Conservation (phyloP, 305 asterid species). For the Caryopteris hybrid region DNA sequence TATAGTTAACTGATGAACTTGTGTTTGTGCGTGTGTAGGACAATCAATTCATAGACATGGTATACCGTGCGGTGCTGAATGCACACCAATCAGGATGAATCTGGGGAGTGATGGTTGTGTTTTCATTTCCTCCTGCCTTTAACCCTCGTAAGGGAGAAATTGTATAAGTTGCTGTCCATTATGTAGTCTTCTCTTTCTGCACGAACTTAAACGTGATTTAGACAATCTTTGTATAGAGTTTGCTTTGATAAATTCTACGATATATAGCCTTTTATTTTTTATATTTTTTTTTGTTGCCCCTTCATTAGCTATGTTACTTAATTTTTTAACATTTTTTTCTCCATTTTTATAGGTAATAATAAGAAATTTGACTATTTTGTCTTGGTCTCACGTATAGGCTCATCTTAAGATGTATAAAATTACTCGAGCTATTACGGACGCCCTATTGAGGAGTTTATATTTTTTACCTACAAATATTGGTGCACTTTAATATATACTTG, state of each 20-base stretch:
- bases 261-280: conserved; percentile 8
- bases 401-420: too few species aligned
- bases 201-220: conserved; percentile 3
- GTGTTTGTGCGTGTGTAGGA: conserved; percentile 39
- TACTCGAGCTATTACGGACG: too few species aligned
- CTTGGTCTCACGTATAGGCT: too few species aligned
- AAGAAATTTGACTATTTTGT: not conserved
- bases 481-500: not conserved
- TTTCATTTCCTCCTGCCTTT: conserved; percentile 8
- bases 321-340: not conserved
- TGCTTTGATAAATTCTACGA: conserved; percentile 2
- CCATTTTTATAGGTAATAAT: not conserved
- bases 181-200: conserved; percentile 17
- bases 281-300: not conserved
- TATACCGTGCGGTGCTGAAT: conserved; percentile 61
- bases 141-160: conserved; percentile 6
- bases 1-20: not conserved
- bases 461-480: too few species aligned
- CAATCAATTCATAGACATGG: conserved; percentile 76
- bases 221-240: conserved; percentile 27
- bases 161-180: conserved; percentile 16
- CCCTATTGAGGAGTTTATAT: too few species aligned
- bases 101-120: not conserved
- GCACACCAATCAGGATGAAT: conserved; percentile 46
- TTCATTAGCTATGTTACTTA: not conserved